phyloP scores from a whole-genome alignment of 345 rosid genomes.

The rapeseed (Brassica napus) region Da-Ae NC_063452.1:18313001-18313500 shows the following conservation, averaged over 20 bases:
- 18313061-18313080: not conserved
- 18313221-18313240: conserved; percentile 68
- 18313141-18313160: conserved; percentile 51
- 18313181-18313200: conserved; percentile 64
- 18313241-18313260: conserved; percentile 73
- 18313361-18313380: conserved; percentile 81
- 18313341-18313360: conserved; percentile 91
- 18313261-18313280: conserved; percentile 68
- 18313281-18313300: conserved; percentile 69
- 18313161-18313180: conserved; percentile 67
- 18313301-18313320: conserved; percentile 53
- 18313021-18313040: conserved; percentile 25
- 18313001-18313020: conserved; percentile 11
- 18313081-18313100: conserved; percentile 3
- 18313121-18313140: not conserved
- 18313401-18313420: conserved; percentile 48
- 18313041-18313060: not conserved
- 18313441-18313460: conserved; percentile 47
- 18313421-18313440: conserved; percentile 21
- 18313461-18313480: conserved; percentile 72
- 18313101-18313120: not conserved
- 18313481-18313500: conserved; percentile 38
- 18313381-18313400: conserved; percentile 70
- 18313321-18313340: conserved; percentile 68
- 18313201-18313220: conserved; percentile 89